Evolutionary conservation across 768 basidiomycete genomes (phyloP).

Genomic region (Heimioporus sp.): DNA sequence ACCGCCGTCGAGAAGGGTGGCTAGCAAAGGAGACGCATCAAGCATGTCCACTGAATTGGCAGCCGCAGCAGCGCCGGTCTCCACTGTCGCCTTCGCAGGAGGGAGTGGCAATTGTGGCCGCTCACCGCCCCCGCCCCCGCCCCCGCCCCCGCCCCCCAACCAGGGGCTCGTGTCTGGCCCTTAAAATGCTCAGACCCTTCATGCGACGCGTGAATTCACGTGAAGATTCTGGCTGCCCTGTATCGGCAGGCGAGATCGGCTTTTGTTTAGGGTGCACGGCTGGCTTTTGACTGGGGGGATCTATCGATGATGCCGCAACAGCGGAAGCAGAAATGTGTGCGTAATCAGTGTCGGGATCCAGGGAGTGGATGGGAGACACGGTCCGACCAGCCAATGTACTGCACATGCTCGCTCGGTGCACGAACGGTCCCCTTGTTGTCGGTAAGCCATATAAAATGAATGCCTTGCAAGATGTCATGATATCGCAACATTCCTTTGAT

Average conservation of each 20-base stretch:
- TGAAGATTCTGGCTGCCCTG: neutral
- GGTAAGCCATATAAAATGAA: conserved; percentile 25
- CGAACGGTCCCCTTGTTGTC: conserved; percentile 20
- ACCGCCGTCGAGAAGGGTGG: neutral
- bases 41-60: too few relatives aligned
- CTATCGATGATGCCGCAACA: too few relatives aligned
- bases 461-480: conserved; percentile 30
- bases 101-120: too few relatives aligned
- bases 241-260: neutral
- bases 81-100: too few relatives aligned
- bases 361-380: too few relatives aligned
- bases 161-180: neutral
- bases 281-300: too few relatives aligned
- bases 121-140: too few relatives aligned
- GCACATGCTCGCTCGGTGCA: neutral
- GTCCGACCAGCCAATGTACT: too few relatives aligned
- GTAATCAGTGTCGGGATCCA: too few relatives aligned
- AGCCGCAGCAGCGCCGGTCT: too few relatives aligned
- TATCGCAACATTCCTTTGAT: conserved; percentile 34
- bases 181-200: conserved; percentile 9
- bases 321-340: too few relatives aligned
- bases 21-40: neutral
- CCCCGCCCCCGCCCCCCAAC: neutral
- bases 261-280: too few relatives aligned
- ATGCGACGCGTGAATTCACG: neutral